Evolutionary conservation across 1,284 basidiomycete species (phyloP), one percentile per base, ranked within the genome.

Genomic region (Melampsora abietis-canadensis): DNA sequence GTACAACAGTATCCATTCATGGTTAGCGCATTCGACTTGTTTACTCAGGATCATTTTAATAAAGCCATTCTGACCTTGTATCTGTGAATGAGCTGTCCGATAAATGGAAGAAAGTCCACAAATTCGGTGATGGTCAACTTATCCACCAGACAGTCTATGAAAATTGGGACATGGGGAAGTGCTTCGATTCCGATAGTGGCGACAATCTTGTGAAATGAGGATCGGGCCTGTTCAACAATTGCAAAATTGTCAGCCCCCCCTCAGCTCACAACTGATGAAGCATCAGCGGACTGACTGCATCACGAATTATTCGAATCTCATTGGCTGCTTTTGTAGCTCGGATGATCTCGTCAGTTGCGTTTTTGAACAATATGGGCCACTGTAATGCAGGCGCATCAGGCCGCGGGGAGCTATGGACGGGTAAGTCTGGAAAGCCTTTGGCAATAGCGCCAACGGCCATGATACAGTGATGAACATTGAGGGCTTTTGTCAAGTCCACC

Each of bases 81-180:
- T 80, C 92, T 92, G 82, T 96, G 92, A 76, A 95, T 90, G 76
- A 98, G 84, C 24, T 97, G 85, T 8, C 89, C 89, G 74, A 98
- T 89, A 84, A 99, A 98, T 80, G 89, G 90, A 85, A 98, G 89
- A 80, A 98, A 96, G 80, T 99, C 96, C 59, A 91, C 89, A 76
- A 99, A 84, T 82, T 99, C 96, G 8, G 89, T 87, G 0, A 92
- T 89, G 77, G 95, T 94, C 78, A 96, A 94, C 79, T 97, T 91
- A 6, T 89, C 87, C 64, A 99, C 87, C 34, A 98, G 87, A 80
- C 91, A 90, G 60, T 88, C 86, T 87, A 98, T 97, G 67, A 99
- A 84, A 27, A 88, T 84, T 6, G 93, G 92, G 66, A 96, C 92
- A 78, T 68, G 60, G 79, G 84, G 80, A 60, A 85, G 77, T 76